Conservation (phyloP, 2,329 filamentous ascomycete species). For the Fusarium goolgardi region DNA sequence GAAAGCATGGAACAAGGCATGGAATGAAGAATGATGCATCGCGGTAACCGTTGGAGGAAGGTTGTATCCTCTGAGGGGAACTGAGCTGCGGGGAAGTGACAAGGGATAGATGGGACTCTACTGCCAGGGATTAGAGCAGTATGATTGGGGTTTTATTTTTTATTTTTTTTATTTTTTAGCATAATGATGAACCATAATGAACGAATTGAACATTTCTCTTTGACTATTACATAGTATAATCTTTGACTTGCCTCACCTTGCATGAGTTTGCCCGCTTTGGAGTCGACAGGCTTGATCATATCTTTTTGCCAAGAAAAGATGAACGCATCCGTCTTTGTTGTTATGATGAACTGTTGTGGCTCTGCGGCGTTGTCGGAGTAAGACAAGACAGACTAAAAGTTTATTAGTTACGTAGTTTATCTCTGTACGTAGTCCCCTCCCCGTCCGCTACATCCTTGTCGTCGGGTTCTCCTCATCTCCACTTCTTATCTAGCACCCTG, state of each 20-base stretch:
- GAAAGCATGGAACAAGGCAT: neutral
- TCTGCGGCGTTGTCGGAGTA: slow-evolving; percentile 31
- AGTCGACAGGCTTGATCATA: neutral
- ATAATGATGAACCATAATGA: slow-evolving; percentile 33
- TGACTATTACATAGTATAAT: neutral
- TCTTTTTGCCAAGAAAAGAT: slow-evolving; percentile 15
- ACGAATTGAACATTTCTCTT: slow-evolving; percentile 24
- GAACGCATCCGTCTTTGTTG: neutral
- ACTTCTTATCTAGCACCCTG: slow-evolving; percentile 30
- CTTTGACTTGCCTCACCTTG: neutral
- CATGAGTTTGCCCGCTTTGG: neutral
- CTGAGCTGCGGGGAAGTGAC: slow-evolving; percentile 17
- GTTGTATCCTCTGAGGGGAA: slow-evolving; percentile 28
- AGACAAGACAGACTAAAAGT: neutral
- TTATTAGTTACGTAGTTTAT: slow-evolving; percentile 14
- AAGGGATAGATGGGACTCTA: neutral
- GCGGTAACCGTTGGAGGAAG: slow-evolving; percentile 5
- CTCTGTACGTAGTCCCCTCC: neutral
- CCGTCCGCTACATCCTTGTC: neutral
- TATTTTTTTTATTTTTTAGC: too few species aligned
- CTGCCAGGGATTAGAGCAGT: slow-evolving; percentile 15
- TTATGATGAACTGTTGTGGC: neutral
- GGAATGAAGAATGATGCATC: slow-evolving; percentile 8
- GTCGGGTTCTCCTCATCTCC: slow-evolving; percentile 23
- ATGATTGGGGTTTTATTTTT: too few species aligned